Evolutionary conservation across 2,329 filamentous ascomycete genomes (phyloP).

Genomic region (Cylindrodendrum hubeiense): DNA sequence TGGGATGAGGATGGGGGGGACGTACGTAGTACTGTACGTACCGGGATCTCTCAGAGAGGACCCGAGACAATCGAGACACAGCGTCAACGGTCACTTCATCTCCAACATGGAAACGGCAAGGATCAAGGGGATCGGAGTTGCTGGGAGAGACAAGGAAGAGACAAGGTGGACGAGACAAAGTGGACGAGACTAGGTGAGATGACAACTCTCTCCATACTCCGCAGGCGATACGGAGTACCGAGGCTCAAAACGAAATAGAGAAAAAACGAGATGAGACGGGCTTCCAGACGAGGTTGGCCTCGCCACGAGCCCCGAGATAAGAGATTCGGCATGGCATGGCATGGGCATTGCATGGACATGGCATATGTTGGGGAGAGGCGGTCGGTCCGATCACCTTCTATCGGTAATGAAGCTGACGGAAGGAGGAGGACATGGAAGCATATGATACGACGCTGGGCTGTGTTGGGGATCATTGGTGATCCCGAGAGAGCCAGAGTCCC

Average conservation of each 20-base stretch:
- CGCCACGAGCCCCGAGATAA: neutral
- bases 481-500: no score
- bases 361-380: neutral
- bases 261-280: no score
- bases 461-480: constrained; percentile 9
- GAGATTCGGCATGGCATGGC: neutral
- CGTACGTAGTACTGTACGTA: no score
- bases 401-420: constrained; percentile 5
- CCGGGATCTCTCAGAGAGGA: neutral
- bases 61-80: neutral
- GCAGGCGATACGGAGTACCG: no score
- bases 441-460: constrained; percentile 9
- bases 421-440: neutral
- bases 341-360: neutral
- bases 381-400: neutral
- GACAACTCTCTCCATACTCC: neutral
- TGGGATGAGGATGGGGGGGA: neutral
- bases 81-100: neutral
- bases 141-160: no score
- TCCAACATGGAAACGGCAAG: neutral
- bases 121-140: constrained; percentile 10
- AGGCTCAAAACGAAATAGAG: no score
- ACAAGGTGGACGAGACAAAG: neutral
- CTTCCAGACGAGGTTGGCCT: neutral
- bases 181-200: neutral